These are phyloP conservation scores for Ceriops tagal DNA, from an alignment of 345 rosid genomes.

Conservation along the genomic window DNA sequence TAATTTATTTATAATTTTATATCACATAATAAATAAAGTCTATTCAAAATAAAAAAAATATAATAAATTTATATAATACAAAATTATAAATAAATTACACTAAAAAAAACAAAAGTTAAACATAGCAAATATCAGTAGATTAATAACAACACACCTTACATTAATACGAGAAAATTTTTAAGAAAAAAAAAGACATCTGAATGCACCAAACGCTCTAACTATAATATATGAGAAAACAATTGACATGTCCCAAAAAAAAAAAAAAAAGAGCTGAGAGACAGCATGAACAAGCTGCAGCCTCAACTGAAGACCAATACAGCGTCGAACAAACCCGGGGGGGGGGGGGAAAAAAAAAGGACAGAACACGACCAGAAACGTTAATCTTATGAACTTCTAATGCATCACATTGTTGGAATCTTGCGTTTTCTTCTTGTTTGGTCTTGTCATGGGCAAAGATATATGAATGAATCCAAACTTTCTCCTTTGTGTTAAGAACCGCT, in stretches of 20 bases:
- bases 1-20: too few species aligned
- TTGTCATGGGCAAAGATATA: conserved; percentile 69
- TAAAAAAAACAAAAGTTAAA: too few species aligned
- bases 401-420: conserved; percentile 34
- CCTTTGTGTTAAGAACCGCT: conserved; percentile 53
- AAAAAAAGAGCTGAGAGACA: not conserved
- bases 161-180: not conserved
- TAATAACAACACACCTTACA: too few species aligned
- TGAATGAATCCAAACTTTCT: conserved; percentile 90
- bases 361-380: not conserved
- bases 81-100: too few species aligned
- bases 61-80: too few species aligned
- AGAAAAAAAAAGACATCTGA: not conserved
- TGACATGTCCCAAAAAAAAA: not conserved
- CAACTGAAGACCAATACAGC: conserved; percentile 4
- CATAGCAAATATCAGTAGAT: too few species aligned
- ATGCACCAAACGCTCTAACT: not conserved
- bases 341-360: too few species aligned
- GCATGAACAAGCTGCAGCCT: not conserved
- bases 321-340: not conserved
- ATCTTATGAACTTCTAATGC: not conserved
- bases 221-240: not conserved
- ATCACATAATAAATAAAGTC: too few species aligned
- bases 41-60: too few species aligned
- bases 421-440: conserved; percentile 62